A percentile compares a stretch with the other conserved stretches of the same genome.
Evolutionary conservation across 768 basidiomycete genomes (phyloP).

Genomic region (Lanmaoa rubissima): DNA sequence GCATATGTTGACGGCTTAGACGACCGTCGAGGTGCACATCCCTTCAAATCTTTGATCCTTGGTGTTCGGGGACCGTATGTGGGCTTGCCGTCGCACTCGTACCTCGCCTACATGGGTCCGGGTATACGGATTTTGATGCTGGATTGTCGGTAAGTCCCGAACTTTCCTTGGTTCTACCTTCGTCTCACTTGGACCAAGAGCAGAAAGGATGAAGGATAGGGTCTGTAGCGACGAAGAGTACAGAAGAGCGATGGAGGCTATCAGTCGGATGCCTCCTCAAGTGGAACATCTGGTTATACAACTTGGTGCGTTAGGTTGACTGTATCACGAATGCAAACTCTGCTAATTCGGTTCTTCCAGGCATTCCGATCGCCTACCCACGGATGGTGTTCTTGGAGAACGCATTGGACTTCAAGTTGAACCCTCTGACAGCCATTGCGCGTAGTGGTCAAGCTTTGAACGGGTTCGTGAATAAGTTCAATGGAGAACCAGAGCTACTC

Average conservation of each 20-base stretch:
- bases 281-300: constrained; percentile 86
- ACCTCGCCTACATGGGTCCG: constrained; percentile 78
- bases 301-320: constrained; percentile 47
- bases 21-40: constrained; percentile 58
- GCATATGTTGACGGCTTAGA: constrained; percentile 64
- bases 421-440: constrained; percentile 78
- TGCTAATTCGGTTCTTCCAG: constrained; percentile 30
- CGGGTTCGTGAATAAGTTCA: constrained; percentile 88
- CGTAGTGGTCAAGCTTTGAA: constrained; percentile 65
- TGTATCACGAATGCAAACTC: not conserved
- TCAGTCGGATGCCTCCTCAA: constrained; percentile 55
- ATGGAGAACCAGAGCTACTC: constrained; percentile 87
- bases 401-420: constrained; percentile 76
- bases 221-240: constrained; percentile 80
- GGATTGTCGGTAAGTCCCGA: constrained; percentile 67
- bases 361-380: constrained; percentile 87
- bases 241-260: constrained; percentile 61
- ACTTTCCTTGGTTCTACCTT: not conserved
- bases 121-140: constrained; percentile 70
- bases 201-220: constrained; percentile 79
- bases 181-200: constrained; percentile 42
- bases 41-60: constrained; percentile 69
- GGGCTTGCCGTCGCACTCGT: constrained; percentile 78
- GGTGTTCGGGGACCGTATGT: constrained; percentile 78
- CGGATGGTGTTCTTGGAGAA: constrained; percentile 87